A percentile compares a stretch with the other conserved stretches of the same genome.
phyloP scores from a whole-genome alignment of 768 basidiomycete genomes.

The Cystobasidium tubakii region DNA sequence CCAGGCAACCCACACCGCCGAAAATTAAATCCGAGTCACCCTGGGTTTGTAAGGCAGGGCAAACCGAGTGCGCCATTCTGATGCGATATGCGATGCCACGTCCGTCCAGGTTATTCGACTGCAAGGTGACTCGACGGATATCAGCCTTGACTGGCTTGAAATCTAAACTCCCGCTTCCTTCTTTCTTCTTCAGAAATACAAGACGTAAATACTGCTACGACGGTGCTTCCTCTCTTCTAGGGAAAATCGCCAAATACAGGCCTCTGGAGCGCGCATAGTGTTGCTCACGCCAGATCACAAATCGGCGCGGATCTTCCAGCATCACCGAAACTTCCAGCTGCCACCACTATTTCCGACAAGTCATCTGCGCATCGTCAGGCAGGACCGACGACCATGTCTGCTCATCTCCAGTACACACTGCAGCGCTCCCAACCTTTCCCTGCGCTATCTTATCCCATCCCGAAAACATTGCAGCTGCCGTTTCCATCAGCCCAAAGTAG shows the following conservation, averaged over 20 bases:
- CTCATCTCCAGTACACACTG: neutral
- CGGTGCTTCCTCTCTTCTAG: no score
- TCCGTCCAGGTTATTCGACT: neutral
- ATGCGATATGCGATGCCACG: conserved; percentile 7
- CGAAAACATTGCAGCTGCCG: neutral
- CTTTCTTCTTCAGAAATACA: neutral
- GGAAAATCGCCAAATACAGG: no score
- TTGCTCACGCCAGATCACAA: neutral
- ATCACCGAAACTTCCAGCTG: no score
- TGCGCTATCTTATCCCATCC: neutral
- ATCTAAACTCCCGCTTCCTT: neutral
- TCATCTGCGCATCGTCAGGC: no score
- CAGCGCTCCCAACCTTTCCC: neutral
- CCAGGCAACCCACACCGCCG: neutral
- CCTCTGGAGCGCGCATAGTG: no score
- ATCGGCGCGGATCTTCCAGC: neutral
- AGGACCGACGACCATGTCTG: neutral
- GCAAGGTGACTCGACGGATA: neutral
- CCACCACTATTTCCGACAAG: no score
- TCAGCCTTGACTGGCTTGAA: no score
- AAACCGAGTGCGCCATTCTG: neutral
- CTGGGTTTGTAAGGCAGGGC: neutral
- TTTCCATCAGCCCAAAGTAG: neutral
- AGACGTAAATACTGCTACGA: no score
- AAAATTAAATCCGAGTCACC: neutral